Evolutionary conservation across 331 rosid species (phyloP), one percentile per base, ranked within the genome.

Genomic region (Quercus lobata): DNA sequence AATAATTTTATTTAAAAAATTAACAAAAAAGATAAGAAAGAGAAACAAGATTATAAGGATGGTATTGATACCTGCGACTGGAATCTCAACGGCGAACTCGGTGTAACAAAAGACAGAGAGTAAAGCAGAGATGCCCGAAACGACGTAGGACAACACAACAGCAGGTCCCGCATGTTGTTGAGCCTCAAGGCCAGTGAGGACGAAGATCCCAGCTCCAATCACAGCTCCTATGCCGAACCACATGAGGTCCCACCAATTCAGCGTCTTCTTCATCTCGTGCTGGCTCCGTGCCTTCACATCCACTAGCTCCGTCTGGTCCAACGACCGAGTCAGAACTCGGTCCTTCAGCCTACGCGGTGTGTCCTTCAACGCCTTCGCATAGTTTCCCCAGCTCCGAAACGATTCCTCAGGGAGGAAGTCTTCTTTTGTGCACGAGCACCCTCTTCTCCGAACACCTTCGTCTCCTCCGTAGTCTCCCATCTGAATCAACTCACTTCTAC

Each of bases 381-480:
- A 93, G 74, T 88, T 91, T 0, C 72, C 82, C 91, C 85, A 89
- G 80, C 86, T 88, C 80, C 63, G 57, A 60, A 93, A 93, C 62
- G 97, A 93, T 73, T 91, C 92, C 86, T 92, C 95, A 0, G 97
- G 97, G n/a, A 92, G 93, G 80, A 92, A 92, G 72, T 92, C 94
- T 32, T 86, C 74, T 53, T 75, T 82, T 1, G 30, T 22, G 29
- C 86, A 86, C 4, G 91, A 74, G 54, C 91, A 90, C 1, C 89
- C 92, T 16, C 93, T 75, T 78, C 95, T 58, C 79, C 87, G 78
- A 4, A 74, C 2, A 49, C 86, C 89, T 10, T 56, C 77, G 1
- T 27, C 82, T 24, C 6, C 49, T 2, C 62, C 81, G 21, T 35
- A 17, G 3, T 1, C 49, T 0, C 35, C 74, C 84, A 80, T 84